A percentile compares a stretch with the other conserved stretches of the same genome.
phyloP scores from a whole-genome alignment of 2,329 filamentous ascomycete genomes.

The Saccharata proteae region DNA sequence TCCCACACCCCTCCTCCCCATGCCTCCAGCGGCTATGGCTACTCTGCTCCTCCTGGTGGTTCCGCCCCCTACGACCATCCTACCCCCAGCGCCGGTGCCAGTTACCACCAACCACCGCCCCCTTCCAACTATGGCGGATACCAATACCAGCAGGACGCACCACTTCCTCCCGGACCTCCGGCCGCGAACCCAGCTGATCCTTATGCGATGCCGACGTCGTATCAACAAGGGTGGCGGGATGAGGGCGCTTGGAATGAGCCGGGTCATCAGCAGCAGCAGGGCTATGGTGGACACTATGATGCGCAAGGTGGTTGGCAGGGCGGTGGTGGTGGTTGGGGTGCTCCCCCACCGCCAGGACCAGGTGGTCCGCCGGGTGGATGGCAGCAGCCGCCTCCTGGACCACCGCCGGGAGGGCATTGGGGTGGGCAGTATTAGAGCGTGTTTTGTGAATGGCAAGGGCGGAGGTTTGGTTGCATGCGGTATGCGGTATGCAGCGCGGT shows the following conservation, averaged over 20 bases:
- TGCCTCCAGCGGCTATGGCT: background rate
- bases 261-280: constrained; percentile 2
- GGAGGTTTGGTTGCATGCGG: no score
- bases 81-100: constrained; percentile 2
- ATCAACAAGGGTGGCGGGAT: constrained; percentile 6
- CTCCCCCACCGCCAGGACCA: background rate
- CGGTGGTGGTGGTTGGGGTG: background rate
- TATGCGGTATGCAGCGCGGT: no score
- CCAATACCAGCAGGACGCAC: constrained; percentile 7
- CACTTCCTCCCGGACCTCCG: constrained; percentile 7
- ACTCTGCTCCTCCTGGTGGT: no score
- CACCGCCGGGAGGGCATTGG: constrained; percentile 7
- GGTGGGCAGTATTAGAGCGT: constrained; percentile 8
- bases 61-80: background rate
- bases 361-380: constrained; percentile 1
- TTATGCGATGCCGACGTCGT: constrained; percentile 6
- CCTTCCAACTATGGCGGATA: constrained; percentile 2
- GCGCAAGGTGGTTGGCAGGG: constrained; percentile 3
- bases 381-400: constrained; percentile 2
- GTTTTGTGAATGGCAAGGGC: no score
- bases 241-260: background rate
- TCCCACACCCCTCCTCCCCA: background rate
- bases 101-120: constrained; percentile 1
- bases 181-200: constrained; percentile 5
- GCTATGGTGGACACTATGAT: no score